Base-by-base conservation (phyloP, 805 yeast species). In the Starmera pachycereana region DNA sequence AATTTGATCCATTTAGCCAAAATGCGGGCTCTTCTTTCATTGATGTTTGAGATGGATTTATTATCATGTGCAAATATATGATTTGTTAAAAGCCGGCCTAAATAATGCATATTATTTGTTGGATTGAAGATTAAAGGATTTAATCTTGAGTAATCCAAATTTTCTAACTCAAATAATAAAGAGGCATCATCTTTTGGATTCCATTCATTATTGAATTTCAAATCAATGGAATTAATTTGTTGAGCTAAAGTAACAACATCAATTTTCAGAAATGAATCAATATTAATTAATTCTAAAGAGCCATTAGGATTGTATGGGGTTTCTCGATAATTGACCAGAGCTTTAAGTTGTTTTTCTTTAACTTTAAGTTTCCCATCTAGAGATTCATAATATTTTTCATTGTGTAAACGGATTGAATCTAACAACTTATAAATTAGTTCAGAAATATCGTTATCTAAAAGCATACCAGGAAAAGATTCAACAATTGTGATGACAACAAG, bases 1-100 rank as follows among this genome's bases (percentile, higher is more conserved):
- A 90, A 66, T 44, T 78, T 77, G 34, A 89, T 82, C 97, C 97
- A 90, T 54, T 77, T 81, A 36, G 78, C 76, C 31, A 90, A 57
- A 4, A 88, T 52, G 33, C 72, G 61, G 1, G 94, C 94, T 43
- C 92, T 70, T 28, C 58, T 56, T 42, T 43, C 36, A 45, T 65
- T 73, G 11, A 62, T 46, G 14, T 50, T 45, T 8, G 52, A 51
- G 7, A 22, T 22, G 3, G 63, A 54, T 19, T 50, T 56, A 13
- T 47, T 49, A 45, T 76, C 79, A 22, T 22, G 27, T 28, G 69
- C 63, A 49, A 88, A 80, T 14, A 89, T 49, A 51, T 89, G 97
- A 42, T 72, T 71, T 6, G 78, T 61, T 35, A 88, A 61, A 29
- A 88, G 57, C 42, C 87, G 65, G 3, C 94, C 86, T 41, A 90